Evolutionary conservation across 2,329 filamentous ascomycete genomes (phyloP).

Genomic region (Helminthosporium solani): DNA sequence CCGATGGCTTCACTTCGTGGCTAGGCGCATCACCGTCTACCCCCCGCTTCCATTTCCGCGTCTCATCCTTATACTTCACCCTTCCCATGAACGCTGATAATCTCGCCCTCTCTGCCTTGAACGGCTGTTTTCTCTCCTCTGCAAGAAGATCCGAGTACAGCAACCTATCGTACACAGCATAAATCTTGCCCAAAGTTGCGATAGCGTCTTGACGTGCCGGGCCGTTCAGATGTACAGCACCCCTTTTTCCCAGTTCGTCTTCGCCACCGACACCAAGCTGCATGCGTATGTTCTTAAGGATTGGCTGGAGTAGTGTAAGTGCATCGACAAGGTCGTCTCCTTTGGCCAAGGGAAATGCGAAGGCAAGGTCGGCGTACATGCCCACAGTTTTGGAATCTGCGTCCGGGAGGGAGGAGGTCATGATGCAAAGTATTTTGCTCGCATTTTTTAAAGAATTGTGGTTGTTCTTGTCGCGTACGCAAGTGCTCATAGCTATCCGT

Average conservation of each 20-base stretch:
- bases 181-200: conserved; percentile 25
- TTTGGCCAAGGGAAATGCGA: conserved; percentile 29
- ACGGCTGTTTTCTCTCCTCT: conserved; percentile 29
- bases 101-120: conserved; percentile 27
- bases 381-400: conserved; percentile 30
- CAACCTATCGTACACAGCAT: conserved; percentile 35
- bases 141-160: conserved; percentile 30
- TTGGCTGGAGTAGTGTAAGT: conserved; percentile 27
- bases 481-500: conserved; percentile 71
- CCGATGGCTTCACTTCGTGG: background rate
- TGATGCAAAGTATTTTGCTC: conserved; percentile 59
- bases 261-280: conserved; percentile 32
- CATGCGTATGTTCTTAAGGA: conserved; percentile 28
- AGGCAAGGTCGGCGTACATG: conserved; percentile 35
- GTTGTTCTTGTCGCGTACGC: conserved; percentile 75
- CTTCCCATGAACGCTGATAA: conserved; percentile 30
- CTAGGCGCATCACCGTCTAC: background rate
- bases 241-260: conserved; percentile 1
- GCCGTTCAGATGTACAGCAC: conserved; percentile 17
- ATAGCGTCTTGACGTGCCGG: conserved; percentile 29
- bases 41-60: background rate
- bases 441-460: conserved; percentile 66
- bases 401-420: conserved; percentile 30
- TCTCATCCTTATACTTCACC: conserved; percentile 16
- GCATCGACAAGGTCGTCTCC: conserved; percentile 32